A percentile compares a stretch with the other conserved stretches of the same genome.
Conservation (phyloP, 179 eudicot genomes). For the Amaranthus tricolor region DNA sequence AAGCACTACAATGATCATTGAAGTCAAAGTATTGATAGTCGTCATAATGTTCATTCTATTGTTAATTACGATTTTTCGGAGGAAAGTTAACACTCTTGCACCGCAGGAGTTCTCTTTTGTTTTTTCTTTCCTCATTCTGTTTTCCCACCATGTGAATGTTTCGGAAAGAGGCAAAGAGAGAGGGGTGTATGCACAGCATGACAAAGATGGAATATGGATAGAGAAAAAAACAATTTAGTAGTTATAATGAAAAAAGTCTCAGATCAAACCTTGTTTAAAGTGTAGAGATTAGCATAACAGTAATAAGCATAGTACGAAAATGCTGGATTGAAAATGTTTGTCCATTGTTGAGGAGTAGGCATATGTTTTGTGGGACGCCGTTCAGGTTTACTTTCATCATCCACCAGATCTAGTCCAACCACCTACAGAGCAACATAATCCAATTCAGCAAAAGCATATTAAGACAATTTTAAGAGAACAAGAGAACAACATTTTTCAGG, state of each 20-base stretch:
- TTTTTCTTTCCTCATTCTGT: neutral
- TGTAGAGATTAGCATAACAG: conserved; percentile 96
- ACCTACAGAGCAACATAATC: conserved; percentile 43
- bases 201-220: no score
- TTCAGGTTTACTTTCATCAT: conserved; percentile 98
- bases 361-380: conserved; percentile 99
- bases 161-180: neutral
- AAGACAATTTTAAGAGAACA: conserved; percentile 1
- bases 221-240: neutral
- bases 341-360: conserved; percentile 99
- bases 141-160: no score
- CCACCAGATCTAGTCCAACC: conserved; percentile 98
- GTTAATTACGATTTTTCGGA: neutral
- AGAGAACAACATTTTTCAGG: no score
- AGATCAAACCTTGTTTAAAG: conserved; percentile 75
- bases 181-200: neutral
- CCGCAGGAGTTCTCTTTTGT: neutral
- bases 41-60: no score
- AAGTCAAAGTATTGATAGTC: no score
- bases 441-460: conserved; percentile 5
- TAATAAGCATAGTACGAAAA: conserved; percentile 88
- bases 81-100: neutral
- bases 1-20: no score
- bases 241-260: conserved; percentile 5
- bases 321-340: conserved; percentile 95